Evolutionary conservation across 257 asterid species (phyloP), one percentile per base, ranked within the genome.

Genomic region (Ehretia macrophylla): DNA sequence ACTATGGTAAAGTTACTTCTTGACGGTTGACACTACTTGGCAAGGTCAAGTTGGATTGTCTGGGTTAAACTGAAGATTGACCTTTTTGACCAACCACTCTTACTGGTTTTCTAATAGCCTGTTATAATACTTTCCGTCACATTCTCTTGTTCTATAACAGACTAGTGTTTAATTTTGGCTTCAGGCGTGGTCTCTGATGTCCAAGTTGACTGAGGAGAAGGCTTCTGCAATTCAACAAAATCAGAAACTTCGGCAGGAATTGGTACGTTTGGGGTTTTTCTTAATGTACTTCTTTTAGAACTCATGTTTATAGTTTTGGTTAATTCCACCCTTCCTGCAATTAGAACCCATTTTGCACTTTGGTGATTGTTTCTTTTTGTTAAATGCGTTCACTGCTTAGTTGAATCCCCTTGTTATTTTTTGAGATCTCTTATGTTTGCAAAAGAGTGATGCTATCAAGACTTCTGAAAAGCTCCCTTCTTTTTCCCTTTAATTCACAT

Each of bases 161-260:
- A 11, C 49, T 58, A 14, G n/a, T 59, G 47, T 65, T 44, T 68
- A 16, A 60, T 40, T 67, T 32, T 56, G n/a, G 68, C 44, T 67
- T 60, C 82, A 88, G 95, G 78, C 68, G 12, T 59, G 51, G 76
- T 68, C 84, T 48, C 56, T 57, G 72, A 71, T 83, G 71, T 68
- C 79, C 45, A 84, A 83, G 76, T 64, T 89, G 85, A 77, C 77
- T 13, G 80, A 81, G 67, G 95, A 89, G 83, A 89, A 80, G 74
- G 78, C 61, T 72, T 66, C 79, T 48, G 79, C 81, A n/a, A 47
- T 70, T 56, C 70, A 81, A 66, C 82, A 77, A 70, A 89, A 84
- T 65, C 75, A 77, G 72, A 79, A 77, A 78, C 87, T 84, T 52
- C 73, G 71, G 32, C 74, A 65, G 14, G 95, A 89, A 76, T 59